Evolutionary conservation across 306 rosid species (phyloP), one percentile per base, ranked within the genome.

Genomic region (Cucurbita argyrosperma): DNA sequence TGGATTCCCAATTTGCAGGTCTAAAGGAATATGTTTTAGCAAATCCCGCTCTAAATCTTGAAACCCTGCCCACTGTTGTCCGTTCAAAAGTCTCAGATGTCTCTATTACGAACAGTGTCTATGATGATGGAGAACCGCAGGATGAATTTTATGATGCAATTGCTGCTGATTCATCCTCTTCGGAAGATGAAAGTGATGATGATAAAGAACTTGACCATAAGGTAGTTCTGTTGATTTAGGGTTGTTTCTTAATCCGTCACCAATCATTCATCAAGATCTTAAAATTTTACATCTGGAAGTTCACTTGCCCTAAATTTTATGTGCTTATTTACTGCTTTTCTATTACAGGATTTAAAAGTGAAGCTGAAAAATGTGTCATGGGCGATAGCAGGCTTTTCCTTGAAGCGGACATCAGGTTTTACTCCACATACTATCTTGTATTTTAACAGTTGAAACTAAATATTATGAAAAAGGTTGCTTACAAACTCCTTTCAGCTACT

Each of bases 61-160:
- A 87, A 84, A 65, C 80, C 76, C 74, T 80, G 70, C 65, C 80
- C 60, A 80, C 79, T 4, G 58, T 87, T 79, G 49, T 78, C 81
- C 85, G 79, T 76, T 85, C 96, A 23, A 88, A 89, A 67, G 1
- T 74, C 52, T 74, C 89, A 14, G 77, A 80, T 79, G 76, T 68
- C 75, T 83, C 96, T n/a, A 8, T 81, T 76, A 69, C 89, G 26
- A 63, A 5, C 74, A 79, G 84, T 77, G 90, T 81, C n/a, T 86
- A 72, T 81, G 88, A 79, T 12, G 80, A 88, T 52, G 15, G 19
- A 52, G 89, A 85, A 16, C 77, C 88, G 55, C 89, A 83, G 51
- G 98, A 94, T 70, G 96, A 94, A 78, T 94, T 94, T 79, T 94
- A 87, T 76, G 98, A 94, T 77, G 98, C 98, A 65, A 89, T 90